These are phyloP conservation scores for Volvariella surrecta DNA, from an alignment of 1,284 basidiomycete species.

Conservation along the genomic window DNA sequence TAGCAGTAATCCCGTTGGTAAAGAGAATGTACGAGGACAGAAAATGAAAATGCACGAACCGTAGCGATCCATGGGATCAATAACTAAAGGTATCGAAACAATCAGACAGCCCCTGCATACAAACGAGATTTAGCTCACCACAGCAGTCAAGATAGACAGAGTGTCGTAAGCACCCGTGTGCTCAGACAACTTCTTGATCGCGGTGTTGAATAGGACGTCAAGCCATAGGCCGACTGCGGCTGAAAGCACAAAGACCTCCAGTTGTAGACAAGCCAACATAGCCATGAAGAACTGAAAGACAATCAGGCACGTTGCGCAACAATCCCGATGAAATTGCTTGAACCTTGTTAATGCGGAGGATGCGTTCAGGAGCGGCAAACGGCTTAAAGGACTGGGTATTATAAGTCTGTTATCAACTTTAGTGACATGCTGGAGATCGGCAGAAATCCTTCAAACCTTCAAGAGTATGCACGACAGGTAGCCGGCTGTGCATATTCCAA, in stretches of 20 bases:
- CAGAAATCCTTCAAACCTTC: conserved; percentile 23
- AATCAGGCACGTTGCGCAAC: background rate
- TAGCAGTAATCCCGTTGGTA: background rate
- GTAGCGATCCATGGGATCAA: conserved; percentile 45
- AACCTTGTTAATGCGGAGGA: conserved; percentile 44
- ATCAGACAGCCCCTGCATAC: conserved; percentile 1
- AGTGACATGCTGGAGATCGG: background rate
- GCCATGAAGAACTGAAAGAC: conserved; percentile 41
- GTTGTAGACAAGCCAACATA: conserved; percentile 45
- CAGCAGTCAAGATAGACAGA: conserved; percentile 33
- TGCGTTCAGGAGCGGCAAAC: conserved; percentile 40
- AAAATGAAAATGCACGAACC: conserved; percentile 15
- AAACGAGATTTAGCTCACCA: conserved; percentile 24
- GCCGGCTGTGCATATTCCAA: conserved; percentile 31
- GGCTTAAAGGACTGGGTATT: conserved; percentile 40
- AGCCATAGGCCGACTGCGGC: conserved; percentile 46
- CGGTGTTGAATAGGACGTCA: conserved; percentile 40
- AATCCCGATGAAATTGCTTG: conserved; percentile 7
- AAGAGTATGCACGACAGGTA: conserved; percentile 39
- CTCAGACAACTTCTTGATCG: conserved; percentile 31
- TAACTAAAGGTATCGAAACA: conserved; percentile 20
- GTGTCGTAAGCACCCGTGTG: conserved; percentile 35
- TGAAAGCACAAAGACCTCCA: conserved; percentile 44
- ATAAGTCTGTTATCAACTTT: conserved; percentile 27
- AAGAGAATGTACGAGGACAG: too few relatives aligned